These are phyloP conservation scores for Cenchrus americanus DNA, from an alignment of 176 grass and related monocot species.

Conservation along the genomic window DNA sequence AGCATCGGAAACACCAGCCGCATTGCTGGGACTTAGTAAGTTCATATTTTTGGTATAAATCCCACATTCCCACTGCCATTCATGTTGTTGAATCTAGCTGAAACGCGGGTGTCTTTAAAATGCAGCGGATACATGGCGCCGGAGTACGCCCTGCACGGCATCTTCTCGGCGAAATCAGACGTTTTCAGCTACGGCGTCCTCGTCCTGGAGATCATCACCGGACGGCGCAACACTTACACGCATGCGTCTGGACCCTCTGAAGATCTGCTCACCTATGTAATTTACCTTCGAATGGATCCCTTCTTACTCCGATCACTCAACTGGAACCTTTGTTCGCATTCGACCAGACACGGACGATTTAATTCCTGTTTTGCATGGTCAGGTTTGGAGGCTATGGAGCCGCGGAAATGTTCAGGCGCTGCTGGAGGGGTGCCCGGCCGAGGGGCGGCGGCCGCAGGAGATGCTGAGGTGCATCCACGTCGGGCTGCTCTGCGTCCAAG, in stretches of 20 bases:
- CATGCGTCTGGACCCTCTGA: not conserved
- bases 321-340: too few relatives aligned
- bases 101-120: not conserved
- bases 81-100: too few relatives aligned
- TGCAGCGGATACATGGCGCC: slow-evolving; percentile 72
- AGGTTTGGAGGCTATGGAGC: slow-evolving; percentile 57
- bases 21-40: slow-evolving; percentile 61
- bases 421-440: slow-evolving; percentile 26
- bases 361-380: not conserved
- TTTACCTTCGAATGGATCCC: not conserved
- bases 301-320: too few relatives aligned
- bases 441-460: slow-evolving; percentile 14
- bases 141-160: slow-evolving; percentile 55
- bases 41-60: too few relatives aligned
- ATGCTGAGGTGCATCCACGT: slow-evolving; percentile 53
- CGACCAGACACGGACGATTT: not conserved
- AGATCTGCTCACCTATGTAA: slow-evolving; percentile 45
- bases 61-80: too few relatives aligned
- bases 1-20: slow-evolving; percentile 53
- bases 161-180: slow-evolving; percentile 63
- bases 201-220: slow-evolving; percentile 54
- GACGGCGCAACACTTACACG: slow-evolving; percentile 19
- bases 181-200: slow-evolving; percentile 63
- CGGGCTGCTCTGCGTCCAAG: slow-evolving; percentile 53
- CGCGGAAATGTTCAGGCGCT: not conserved